A percentile compares a stretch with the other conserved stretches of the same genome.
Conservation (phyloP, 495 filamentous ascomycete genomes). For the Neurospora hispaniola region DNA sequence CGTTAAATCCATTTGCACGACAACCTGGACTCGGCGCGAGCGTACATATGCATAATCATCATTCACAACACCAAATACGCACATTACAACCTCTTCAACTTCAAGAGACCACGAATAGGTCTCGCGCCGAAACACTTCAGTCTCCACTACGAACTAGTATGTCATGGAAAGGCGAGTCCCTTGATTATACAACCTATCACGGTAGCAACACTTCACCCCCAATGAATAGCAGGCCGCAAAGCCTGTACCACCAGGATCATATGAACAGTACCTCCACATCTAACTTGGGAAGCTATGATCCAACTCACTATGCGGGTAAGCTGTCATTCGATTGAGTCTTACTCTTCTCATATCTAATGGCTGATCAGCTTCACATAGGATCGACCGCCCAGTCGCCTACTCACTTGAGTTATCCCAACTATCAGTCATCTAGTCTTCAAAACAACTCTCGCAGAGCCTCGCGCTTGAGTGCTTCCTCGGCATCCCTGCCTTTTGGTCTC, state of each 20-base stretch:
- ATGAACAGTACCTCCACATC: conserved; percentile 13
- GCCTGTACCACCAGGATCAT: conserved; percentile 24
- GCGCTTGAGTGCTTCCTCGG: conserved; percentile 37
- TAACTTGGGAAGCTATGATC: conserved; percentile 35
- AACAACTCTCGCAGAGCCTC: conserved; percentile 31
- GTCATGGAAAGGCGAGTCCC: conserved; percentile 50
- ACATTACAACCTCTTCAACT: conserved; percentile 49
- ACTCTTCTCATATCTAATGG: background rate
- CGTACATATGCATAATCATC: conserved; percentile 35
- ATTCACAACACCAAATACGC: conserved; percentile 31
- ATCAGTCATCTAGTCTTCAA: conserved; percentile 29
- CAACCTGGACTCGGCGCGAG: conserved; percentile 38
- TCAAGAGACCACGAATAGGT: conserved; percentile 48
- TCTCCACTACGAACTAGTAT: conserved; percentile 50
- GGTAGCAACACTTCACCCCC: conserved; percentile 32
- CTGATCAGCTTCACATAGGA: conserved; percentile 14
- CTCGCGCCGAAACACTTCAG: conserved; percentile 46
- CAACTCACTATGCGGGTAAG: conserved; percentile 43
- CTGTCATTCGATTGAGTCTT: conserved; percentile 1
- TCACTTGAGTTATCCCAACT: conserved; percentile 34
- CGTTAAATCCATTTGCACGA: conserved; percentile 45
- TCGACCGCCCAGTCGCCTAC: conserved; percentile 38
- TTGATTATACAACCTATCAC: conserved; percentile 43
- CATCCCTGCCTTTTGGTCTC: conserved; percentile 34
- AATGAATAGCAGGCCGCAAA: conserved; percentile 31